Evolutionary conservation across 1,284 basidiomycete genomes (phyloP), one percentile per base, ranked within the genome.

Genomic region (Phaffia rhodozyma): DNA sequence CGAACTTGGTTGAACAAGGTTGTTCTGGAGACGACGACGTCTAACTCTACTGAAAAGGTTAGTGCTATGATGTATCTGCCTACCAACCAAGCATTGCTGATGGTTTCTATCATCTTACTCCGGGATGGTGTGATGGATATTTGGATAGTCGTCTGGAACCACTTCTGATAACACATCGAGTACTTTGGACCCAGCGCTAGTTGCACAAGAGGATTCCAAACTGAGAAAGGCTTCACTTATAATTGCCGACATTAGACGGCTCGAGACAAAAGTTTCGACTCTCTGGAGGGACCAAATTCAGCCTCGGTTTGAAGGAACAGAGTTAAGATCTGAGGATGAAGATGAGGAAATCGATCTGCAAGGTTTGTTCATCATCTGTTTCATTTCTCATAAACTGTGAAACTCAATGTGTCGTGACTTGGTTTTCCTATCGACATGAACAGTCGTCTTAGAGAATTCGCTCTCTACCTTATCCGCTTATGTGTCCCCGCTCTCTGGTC

Each of bases 1-100:
- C 82, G 77, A 63, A 82, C 79, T 38, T 92, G 89, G 86, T 73
- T 92, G 20, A 81, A 84, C 63, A 76, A 72, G 53, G 79, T 74
- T 66, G 69, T 81, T 59, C 77, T 79, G 65, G 68, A 75, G 55
- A 67, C 75, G 55, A 80, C 69, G 47, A 69, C 60, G 53, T 73
- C 71, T 60, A 60, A 76, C 16, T 74, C 75, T 51, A 79, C 79
- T 58, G 84, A 85, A 21, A 84, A 86, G 52, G 86, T 60, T 43
- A 43, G 38, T 16, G 38, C 38, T 43, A 43, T 43, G 13, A 11
- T 43, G 16, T 43, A 16, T 11, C 13, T 7, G 13, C 13, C 2
- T 43, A 11, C 38, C 13, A 11, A 43, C 13, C 38, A 16, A 43
- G 38, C 38, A 5, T 43, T 43, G 13, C 38, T 43, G 13, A 43